Evolutionary conservation across 2,329 filamentous ascomycete species (phyloP).

Genomic region (Simplicillium sp.): DNA sequence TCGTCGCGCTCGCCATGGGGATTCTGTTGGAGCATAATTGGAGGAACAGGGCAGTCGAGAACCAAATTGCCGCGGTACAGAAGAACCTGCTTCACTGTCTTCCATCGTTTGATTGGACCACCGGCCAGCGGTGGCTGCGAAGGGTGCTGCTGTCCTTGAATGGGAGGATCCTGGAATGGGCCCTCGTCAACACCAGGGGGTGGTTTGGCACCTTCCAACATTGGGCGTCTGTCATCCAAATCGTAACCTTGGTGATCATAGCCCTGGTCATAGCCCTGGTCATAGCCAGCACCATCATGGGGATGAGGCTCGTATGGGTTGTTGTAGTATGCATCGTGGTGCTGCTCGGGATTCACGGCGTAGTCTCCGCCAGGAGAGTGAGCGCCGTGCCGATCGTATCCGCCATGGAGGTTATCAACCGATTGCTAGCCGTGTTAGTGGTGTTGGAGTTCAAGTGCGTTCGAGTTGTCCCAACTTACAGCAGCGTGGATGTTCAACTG

Average conservation of each 20-base stretch:
- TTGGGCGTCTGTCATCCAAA: conserved; percentile 64
- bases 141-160: conserved; percentile 16
- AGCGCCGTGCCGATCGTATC: conserved; percentile 34
- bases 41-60: conserved; percentile 90
- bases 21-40: conserved; percentile 76
- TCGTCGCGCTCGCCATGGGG: conserved; percentile 89
- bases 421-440: conserved; percentile 32
- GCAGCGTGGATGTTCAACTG: conserved; percentile 76
- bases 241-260: conserved; percentile 44
- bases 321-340: conserved; percentile 81
- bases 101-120: conserved; percentile 69
- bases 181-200: conserved; percentile 27
- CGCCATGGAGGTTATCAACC: conserved; percentile 36
- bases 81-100: conserved; percentile 98
- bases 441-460: background rate
- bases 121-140: conserved; percentile 39
- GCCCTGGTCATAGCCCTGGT: conserved; percentile 19
- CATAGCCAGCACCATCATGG: conserved; percentile 50
- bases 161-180: conserved; percentile 34
- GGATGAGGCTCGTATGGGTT: conserved; percentile 68
- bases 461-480: conserved; percentile 41
- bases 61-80: conserved; percentile 95
- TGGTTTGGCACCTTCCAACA: conserved; percentile 54
- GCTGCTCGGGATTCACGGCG: conserved; percentile 69
- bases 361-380: conserved; percentile 55